Evolutionary conservation across 805 yeast genomes (phyloP), one percentile per base, ranked within the genome.

Genomic region (Candida ascalaphidarum): DNA sequence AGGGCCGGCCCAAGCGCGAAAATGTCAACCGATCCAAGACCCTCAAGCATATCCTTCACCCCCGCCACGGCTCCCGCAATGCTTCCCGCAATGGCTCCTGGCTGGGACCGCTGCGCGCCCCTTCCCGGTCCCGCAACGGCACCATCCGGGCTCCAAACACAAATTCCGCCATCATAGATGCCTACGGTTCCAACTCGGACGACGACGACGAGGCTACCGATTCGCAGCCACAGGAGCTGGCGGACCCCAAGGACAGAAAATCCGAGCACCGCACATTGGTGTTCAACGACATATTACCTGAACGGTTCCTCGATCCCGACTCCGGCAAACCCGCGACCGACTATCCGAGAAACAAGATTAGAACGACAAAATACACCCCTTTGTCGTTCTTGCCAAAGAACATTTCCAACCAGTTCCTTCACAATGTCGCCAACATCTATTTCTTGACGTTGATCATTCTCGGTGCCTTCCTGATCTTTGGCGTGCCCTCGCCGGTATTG

Each of bases 401-500:
- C 40, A 44, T 74, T 21, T 36, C 61, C 17, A 58, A 60, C 31
- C 81, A 75, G 44, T 75, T 74, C 44, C 60, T 63, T 12, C 32
- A 34, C 11, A 75, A 75, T 40, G 66, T 73, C 33, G 81, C 81
- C 29, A 74, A 74, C 46, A 41, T 58, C n/a, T 74, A 74, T 46
- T 74, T 74, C 58, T 55, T 74, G 39, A 39, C 71, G 12, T 55
- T 73, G 42, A 67, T 69, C 32, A 71, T 74, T 18, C 49, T 74
- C 37, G 79, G 80, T 9, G 59, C 62, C 5, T 49, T 49, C 31
- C 35, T 34, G 30, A 72, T 81, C 25, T 81, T 81, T 48, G 94
- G 94, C 26, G 86, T 79, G 13, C 65, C 71, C 18, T 64, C 63
- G 34, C 86, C 92, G 1, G 89, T 75, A 2, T 58, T 81, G 44